Percentiles rank a stretch among this genome's conserved stretches.
Conservation (phyloP, 345 rosid genomes). For the Zanthoxylum bungeanum region DNA sequence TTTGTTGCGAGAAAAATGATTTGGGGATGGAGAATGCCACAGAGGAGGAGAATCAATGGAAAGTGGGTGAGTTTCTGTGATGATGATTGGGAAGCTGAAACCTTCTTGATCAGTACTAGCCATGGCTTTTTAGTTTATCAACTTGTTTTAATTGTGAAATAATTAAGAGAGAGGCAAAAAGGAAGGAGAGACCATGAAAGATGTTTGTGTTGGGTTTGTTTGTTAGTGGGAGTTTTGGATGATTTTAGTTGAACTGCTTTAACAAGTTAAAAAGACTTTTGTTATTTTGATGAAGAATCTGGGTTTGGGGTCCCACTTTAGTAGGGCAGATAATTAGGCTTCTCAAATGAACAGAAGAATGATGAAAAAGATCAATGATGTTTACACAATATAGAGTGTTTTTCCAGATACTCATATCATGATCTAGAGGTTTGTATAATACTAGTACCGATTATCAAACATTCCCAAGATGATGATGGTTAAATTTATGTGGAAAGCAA, state of each 20-base stretch:
- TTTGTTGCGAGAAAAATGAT: not conserved
- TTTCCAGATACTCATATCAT: too few relatives aligned
- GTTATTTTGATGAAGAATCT: constrained; percentile 8
- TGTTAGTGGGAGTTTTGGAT: constrained; percentile 35
- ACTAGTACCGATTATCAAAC: too few relatives aligned
- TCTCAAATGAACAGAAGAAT: not conserved
- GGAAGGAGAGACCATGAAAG: constrained; percentile 4
- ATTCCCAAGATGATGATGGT: too few relatives aligned
- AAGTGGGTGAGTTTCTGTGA: constrained; percentile 19
- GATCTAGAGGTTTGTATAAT: too few relatives aligned
- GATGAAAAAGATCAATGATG: not conserved
- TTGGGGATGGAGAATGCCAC: constrained; percentile 47
- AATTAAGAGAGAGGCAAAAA: not conserved
- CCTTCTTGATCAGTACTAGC: constrained; percentile 39
- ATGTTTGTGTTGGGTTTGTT: constrained; percentile 8
- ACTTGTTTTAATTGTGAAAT: too few relatives aligned
- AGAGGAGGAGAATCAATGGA: constrained; percentile 68
- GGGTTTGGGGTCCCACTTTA: constrained; percentile 13
- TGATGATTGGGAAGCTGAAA: constrained; percentile 70
- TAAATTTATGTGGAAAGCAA: not conserved
- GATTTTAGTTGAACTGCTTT: constrained; percentile 59
- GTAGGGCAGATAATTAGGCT: too few relatives aligned
- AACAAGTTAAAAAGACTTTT: constrained; percentile 19
- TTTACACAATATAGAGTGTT: too few relatives aligned
- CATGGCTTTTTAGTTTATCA: constrained; percentile 16